Evolutionary conservation across 176 grass and related monocot species (phyloP), one percentile per base, ranked within the genome.

Genomic region (Eragrostis curvula): DNA sequence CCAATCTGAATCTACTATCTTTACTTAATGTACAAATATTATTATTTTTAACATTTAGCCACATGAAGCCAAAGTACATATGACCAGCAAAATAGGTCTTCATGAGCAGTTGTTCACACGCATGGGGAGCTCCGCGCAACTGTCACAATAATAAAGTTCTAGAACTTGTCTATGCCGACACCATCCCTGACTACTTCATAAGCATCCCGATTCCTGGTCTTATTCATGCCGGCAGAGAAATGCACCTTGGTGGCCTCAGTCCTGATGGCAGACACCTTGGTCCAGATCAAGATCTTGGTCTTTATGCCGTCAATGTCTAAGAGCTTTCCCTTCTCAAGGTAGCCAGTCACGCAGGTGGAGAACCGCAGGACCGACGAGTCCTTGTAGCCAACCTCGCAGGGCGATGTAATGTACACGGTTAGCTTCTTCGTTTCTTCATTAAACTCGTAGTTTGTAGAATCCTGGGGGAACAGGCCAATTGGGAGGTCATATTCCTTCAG

Each of bases 281-380:
- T 83, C 96, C 96, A 95, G 70, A 95, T 87, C 61, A 97, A 56
- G 56, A 94, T 86, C 81, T 95, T 98, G 51, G 92, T 98, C 70
- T 98, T 98, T 21, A 98, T 61, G 21, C 96, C 96, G 70, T 98
- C 92, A 2, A 98, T 78, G 8, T 95, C 88, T 15, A 85, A 66
- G 9, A 98, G 74, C 79, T 93, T 98, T 16, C 92, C 92, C 65
- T 93, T 98, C 84, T 95, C 88, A 9, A 98, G 70, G 57, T 95
- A 81, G 7, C 88, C 96, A 0, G 82, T 91, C 30, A 98, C 88
- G 3, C 55, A 69, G 74, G 90, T 88, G 88, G 56, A 71, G 69
- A 98, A 98, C 11, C 92, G 79, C 28, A 98, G 62, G 15, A 95
- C 81, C 0, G 88, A 95, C 15, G 88, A 95, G 68, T 98, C 96